phyloP scores from a whole-genome alignment of 208 protist genomes.

The Naegleria lovaniensis region DNA sequence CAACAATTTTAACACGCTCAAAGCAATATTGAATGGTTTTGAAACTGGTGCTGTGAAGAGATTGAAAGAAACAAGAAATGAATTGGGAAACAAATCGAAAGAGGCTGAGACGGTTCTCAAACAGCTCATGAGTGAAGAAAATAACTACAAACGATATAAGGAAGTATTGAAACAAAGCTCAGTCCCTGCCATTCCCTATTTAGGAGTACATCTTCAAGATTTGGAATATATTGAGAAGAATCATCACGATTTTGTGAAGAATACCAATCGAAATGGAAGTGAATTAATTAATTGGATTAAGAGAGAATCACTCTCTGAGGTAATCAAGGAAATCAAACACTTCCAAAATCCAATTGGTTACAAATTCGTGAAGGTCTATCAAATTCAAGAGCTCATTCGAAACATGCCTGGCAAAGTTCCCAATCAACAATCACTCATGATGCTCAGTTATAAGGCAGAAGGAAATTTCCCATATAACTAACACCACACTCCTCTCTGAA shows the following conservation, averaged over 20 bases:
- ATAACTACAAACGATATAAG: constrained; percentile 2
- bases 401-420: background rate
- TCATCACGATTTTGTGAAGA: background rate
- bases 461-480: too few relatives aligned
- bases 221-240: constrained; percentile 35
- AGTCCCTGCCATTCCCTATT: constrained; percentile 28
- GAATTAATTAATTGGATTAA: constrained; percentile 46
- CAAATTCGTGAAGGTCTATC: constrained; percentile 43
- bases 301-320: constrained; percentile 18
- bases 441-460: background rate
- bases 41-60: constrained; percentile 20
- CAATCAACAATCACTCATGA: background rate
- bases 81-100: constrained; percentile 30
- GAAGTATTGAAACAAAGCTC: background rate
- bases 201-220: constrained; percentile 38
- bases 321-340: constrained; percentile 41
- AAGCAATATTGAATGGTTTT: constrained; percentile 30
- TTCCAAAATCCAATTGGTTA: constrained; percentile 42
- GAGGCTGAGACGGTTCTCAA: constrained; percentile 22
- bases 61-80: constrained; percentile 38
- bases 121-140: constrained; percentile 28
- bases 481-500: too few relatives aligned
- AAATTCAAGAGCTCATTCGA: constrained; percentile 9
- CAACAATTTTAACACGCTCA: constrained; percentile 36
- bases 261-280: constrained; percentile 26